Base-by-base conservation (phyloP, 2,329 filamentous ascomycete species). In the Paecilomyces fulvus region DNA sequence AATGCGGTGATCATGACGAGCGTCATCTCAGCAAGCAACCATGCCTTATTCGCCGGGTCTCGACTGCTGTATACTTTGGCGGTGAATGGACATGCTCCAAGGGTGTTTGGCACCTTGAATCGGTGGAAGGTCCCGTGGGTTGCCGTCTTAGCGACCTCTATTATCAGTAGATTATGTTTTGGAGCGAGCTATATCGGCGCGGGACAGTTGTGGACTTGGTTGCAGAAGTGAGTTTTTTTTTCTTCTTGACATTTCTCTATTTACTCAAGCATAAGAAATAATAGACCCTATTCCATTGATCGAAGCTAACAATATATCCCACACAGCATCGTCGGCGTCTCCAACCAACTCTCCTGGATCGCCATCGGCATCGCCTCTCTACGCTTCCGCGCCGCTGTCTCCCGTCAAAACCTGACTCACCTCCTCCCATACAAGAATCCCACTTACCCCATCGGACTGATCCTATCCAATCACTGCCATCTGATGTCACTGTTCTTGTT, bases 111-210 rank as follows among this genome's bases (percentile, higher is more conserved):
- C 2, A 70, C 68, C 5, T 65, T 81, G 25, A 82, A 78, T 55
- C 69, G 73, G n/a, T 76, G 76, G 59, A 72, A 76, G 31, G 75
- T 82, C 0, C 80, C 80, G 1, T 82, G 79, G 76, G 67, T 81
- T 10, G 78, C 80, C 0, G 80, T 83, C 0, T 73, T 86, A 0
- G 74, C 73, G 0, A 85, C 83, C 0, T 78, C 79, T 0, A 62
- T 79, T 0, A 76, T 83, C 30, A 77, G 79, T 20, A 81, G 81
- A 0, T 74, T 86, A 0, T 86, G 83, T 63, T 87, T 87, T 55
- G 84, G 82, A 2, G 83, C 83, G 0, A 84, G 80, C 63, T 86
- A 84, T 59, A 85, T 87, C 54, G 83, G 83, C 0, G 83, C 84
- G 0, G 84, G 84, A 0, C 77, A 86, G 61, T 70, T 87, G 3